These are phyloP conservation scores for Tilletia horrida DNA, from an alignment of 1,284 basidiomycete species.

Conservation along the genomic window DNA sequence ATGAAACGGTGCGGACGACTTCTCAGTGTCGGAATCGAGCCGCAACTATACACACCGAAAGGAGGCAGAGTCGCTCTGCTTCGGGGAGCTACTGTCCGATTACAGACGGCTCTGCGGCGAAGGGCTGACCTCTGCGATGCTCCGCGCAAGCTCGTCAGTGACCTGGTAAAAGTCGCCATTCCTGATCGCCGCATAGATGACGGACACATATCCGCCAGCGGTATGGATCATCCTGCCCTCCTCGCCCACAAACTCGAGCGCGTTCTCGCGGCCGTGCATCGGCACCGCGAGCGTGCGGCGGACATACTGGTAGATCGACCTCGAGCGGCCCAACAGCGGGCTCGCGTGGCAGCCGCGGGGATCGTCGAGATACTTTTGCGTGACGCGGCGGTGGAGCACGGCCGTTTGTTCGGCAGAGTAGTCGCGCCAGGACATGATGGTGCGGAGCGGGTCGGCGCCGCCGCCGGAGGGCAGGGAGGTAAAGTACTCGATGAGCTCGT, in stretches of 20 bases:
- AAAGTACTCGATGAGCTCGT: conserved; percentile 44
- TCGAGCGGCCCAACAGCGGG: conserved; percentile 39
- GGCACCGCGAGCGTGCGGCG: conserved; percentile 43
- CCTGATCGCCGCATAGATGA: conserved; percentile 36
- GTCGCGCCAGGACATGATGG: conserved; percentile 44
- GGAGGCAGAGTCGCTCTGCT: too few species aligned
- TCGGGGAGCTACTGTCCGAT: too few species aligned
- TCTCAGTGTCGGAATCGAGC: too few species aligned
- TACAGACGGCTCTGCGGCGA: conserved; percentile 7
- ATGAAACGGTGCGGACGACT: too few species aligned
- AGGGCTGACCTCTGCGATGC: conserved; percentile 20
- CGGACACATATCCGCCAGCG: conserved; percentile 36
- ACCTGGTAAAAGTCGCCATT: conserved; percentile 40
- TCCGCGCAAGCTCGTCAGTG: conserved; percentile 29
- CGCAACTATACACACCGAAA: too few species aligned
- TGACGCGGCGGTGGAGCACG: conserved; percentile 35
- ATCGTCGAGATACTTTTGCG: conserved; percentile 40
- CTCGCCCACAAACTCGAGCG: conserved; percentile 41
- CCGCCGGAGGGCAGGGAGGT: conserved; percentile 41
- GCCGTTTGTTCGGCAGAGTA: conserved; percentile 35
- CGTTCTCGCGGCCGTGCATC: conserved; percentile 47
- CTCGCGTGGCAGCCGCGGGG: conserved; percentile 44
- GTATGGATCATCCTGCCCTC: conserved; percentile 31
- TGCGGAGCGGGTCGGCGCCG: conserved; percentile 45
- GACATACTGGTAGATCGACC: conserved; percentile 44